Percentiles rank a stretch among this genome's conserved stretches.
These are phyloP conservation scores for Fremontodendron californicum DNA, from an alignment of 345 rosid species.

Conservation along the genomic window DNA sequence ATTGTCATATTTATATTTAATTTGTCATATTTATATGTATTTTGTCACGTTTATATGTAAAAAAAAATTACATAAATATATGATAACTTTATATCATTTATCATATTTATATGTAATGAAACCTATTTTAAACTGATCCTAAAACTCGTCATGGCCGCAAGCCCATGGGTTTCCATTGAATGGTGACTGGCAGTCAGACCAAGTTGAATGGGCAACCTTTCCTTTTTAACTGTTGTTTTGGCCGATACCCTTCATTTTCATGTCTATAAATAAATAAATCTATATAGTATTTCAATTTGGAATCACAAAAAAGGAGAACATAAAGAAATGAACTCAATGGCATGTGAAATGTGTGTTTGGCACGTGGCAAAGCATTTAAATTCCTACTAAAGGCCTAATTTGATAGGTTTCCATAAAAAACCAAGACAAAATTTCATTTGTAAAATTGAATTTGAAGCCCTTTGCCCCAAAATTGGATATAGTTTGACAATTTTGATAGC, in stretches of 20 bases:
- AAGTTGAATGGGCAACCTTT: no score
- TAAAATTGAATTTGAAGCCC: not conserved
- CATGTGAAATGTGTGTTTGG: slow-evolving; percentile 3
- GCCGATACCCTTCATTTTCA: slow-evolving; percentile 1
- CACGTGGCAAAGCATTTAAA: not conserved
- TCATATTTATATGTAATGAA: no score
- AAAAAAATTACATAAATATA: no score
- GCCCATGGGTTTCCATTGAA: no score
- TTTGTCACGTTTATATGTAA: no score
- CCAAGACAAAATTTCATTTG: not conserved
- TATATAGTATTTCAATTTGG: not conserved
- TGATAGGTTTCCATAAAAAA: not conserved
- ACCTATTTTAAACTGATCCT: no score
- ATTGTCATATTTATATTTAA: no score
- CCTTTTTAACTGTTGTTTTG: not conserved
- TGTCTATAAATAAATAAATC: not conserved
- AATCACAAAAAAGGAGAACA: not conserved
- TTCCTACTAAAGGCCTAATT: not conserved
- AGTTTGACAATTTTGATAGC: not conserved
- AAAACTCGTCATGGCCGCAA: no score
- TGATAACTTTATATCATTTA: no score
- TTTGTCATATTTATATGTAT: no score
- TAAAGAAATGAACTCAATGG: not conserved
- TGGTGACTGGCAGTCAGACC: no score
- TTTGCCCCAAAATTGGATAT: not conserved